Conservation (phyloP, 805 yeast genomes). For the Jamesozyma lodderae region DNA sequence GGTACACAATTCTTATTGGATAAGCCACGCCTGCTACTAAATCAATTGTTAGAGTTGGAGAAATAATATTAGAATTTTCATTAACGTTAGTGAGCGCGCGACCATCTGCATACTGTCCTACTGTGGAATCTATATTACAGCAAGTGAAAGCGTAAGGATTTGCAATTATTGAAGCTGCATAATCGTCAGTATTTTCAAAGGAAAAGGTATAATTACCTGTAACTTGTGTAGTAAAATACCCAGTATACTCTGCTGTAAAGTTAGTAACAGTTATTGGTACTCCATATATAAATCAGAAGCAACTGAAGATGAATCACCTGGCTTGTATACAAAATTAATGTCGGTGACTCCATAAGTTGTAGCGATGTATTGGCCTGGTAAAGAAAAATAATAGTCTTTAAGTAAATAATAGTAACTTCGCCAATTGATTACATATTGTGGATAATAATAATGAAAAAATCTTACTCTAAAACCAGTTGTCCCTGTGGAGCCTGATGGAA, state of each 20-base stretch:
- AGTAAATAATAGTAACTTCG: not conserved
- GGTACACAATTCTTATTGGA: no score
- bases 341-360: not conserved
- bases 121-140: not conserved
- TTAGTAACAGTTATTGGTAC: constrained; percentile 6
- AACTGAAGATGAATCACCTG: not conserved
- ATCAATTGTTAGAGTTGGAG: no score
- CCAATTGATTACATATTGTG: not conserved
- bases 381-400: no score
- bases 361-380: not conserved
- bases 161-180: constrained; percentile 20
- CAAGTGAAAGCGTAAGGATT: constrained; percentile 22
- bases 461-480: not conserved
- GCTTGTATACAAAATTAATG: not conserved
- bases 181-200: constrained; percentile 27
- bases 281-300: not conserved
- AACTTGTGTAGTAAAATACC: constrained; percentile 23
- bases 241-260: constrained; percentile 22
- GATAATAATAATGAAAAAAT: not conserved
- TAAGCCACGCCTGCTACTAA: no score
- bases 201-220: constrained; percentile 27
- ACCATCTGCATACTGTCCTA: not conserved
- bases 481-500: not conserved
- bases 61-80: no score
- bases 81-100: not conserved